Evolutionary conservation across 148 eudicot species (phyloP), one percentile per base, ranked within the genome.

Genomic region (Pharnaceum exiguum): DNA sequence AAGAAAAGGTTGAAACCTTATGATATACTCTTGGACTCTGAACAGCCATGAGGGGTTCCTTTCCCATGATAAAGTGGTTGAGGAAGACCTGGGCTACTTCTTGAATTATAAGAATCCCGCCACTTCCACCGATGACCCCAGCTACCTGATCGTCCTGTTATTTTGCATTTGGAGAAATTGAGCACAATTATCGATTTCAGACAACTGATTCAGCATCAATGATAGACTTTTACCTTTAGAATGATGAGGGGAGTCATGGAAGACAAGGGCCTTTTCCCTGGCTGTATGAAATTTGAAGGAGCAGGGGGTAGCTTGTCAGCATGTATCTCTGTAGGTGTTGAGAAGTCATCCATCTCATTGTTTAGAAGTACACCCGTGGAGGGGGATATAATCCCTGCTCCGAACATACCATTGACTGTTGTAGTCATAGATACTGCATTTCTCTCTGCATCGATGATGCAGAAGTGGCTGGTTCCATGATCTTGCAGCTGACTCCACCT

Each of bases 401-500:
- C 95, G 66, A 86, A 86, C 12, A 31, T 54, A 35, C 56, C 71
- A 43, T 86, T 86, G 30, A 86, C 82, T 4, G 90, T 83, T 4
- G 86, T 83, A 3, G 95, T 86, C 87, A 86, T 48, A 21, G 95
- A 81, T 27, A 86, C 82, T 16, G 87, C 95, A 48, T 86, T 86
- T 30, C 90, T 63, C 49, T 83, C 87, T 44, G 73, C 72, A 71
- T 86, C 95, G 13, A 86, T 87, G 7, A 86, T 70, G 57, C 86
- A 86, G 51, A 86, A 80, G 57, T 86, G 95, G 46, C 90, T 86
- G 4, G 95, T 86, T 46, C 95, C 95, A 17, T 81, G 81, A 15
- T 86, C 95, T 62, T 55, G 59, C 18, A 86, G 74, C 66, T 81
- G 89, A 64, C 83, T 79, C 89, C 87, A 86, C 71, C 90, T 82